phyloP scores from a whole-genome alignment of 177 flowering plant species.

The Vitis hybrid region DNA sequence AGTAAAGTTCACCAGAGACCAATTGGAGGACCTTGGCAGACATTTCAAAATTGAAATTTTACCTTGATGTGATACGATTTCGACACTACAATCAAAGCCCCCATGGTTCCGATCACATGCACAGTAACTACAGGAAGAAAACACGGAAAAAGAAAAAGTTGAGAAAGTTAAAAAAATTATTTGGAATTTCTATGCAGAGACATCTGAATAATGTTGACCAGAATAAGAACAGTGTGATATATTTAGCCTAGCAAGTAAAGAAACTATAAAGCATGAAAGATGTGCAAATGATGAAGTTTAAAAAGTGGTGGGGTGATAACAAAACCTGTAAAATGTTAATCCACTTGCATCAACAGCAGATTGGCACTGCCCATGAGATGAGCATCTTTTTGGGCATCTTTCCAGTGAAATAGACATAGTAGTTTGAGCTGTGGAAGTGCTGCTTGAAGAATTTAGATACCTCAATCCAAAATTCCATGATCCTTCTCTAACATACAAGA shows the following conservation, averaged over 20 bases:
- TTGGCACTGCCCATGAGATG: constrained; percentile 69
- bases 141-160: neutral
- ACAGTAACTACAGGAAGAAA: constrained; percentile 60
- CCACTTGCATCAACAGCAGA: constrained; percentile 68
- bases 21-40: neutral
- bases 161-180: neutral
- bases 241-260: neutral
- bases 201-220: too few relatives aligned
- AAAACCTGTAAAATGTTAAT: constrained; percentile 71
- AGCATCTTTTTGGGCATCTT: constrained; percentile 82
- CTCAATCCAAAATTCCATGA: constrained; percentile 80
- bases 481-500: constrained; percentile 82
- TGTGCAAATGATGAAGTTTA: neutral
- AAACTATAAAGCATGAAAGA: neutral
- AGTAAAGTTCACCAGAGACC: too few relatives aligned
- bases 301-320: neutral
- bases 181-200: too few relatives aligned
- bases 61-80: constrained; percentile 74
- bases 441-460: constrained; percentile 25
- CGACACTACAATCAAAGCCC: constrained; percentile 89
- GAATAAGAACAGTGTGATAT: too few relatives aligned
- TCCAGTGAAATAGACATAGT: constrained; percentile 67
- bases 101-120: constrained; percentile 85
- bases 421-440: constrained; percentile 29
- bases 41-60: constrained; percentile 1